These are phyloP conservation scores for Pueraria montana DNA, from an alignment of 306 rosid genomes.

Conservation along the genomic window DNA sequence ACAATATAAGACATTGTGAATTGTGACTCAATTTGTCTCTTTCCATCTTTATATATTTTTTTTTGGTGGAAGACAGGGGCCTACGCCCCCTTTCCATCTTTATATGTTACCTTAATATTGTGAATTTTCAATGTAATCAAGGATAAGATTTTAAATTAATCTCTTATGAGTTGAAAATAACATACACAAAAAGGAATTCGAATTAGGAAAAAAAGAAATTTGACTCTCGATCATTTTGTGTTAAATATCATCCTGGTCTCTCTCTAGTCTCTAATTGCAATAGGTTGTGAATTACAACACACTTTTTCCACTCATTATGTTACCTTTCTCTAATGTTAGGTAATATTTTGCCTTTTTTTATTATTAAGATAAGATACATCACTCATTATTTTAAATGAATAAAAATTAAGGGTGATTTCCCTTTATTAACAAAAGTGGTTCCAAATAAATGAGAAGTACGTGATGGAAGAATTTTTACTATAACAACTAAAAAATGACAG, in stretches of 20 bases:
- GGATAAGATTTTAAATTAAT: neutral
- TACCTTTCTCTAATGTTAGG: neutral
- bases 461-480: neutral
- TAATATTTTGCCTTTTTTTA: too few species aligned
- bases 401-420: neutral
- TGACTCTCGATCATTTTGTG: too few species aligned
- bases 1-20: neutral
- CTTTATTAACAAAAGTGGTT: neutral
- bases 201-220: too few species aligned
- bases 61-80: too few species aligned
- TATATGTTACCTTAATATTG: neutral
- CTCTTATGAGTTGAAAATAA: too few species aligned
- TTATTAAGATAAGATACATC: neutral
- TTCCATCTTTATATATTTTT: too few species aligned
- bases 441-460: neutral
- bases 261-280: too few species aligned
- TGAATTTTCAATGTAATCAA: neutral
- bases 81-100: too few species aligned
- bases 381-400: neutral
- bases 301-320: neutral
- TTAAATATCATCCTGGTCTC: too few species aligned
- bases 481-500: neutral
- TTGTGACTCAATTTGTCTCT: neutral
- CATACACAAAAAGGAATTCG: too few species aligned
- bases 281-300: neutral